Evolutionary conservation across 345 rosid species (phyloP), one percentile per base, ranked within the genome.

Genomic region (Aethionema arabicum): DNA sequence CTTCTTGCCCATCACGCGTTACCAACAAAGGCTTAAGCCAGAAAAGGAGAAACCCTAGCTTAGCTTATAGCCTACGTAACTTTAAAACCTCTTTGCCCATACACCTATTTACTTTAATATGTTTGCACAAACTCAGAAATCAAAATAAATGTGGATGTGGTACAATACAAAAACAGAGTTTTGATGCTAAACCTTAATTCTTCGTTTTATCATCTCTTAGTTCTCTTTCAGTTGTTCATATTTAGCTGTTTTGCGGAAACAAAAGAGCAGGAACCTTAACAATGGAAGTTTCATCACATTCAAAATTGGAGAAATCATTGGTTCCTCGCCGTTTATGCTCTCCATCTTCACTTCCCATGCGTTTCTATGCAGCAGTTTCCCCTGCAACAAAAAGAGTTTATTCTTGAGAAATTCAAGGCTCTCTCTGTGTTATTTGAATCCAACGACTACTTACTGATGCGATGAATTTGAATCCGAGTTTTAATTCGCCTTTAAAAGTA

Each of bases 381-480:
- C 67, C 95, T 83, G 80, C 66, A 56, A 59, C 49, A 36, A 35
- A 4, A 15, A 38, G 21, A 31, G 4, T 13, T 36, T 16, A 21
- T 33, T 27, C 52, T 48, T 67, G 8, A 50, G n/a, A 9, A 12
- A 38, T n/a, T 10, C 3, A 5, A 65, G 15, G 30, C 12, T 46
- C 1, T 37, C 14, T 31, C 1, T 37, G 30, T 31, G 32, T 41
- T 51, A 63, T 9, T 27, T n/a, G n/a, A n/a, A n/a, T n/a, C n/a
- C 37, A 4, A 33, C 4, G 37, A 33, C 4, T 33, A 33, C 82
- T 70, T 65, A 84, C 97, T n/a, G 74, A 52, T 7, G 75, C 59
- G 7, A 66, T 57, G 85, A 93, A 90, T 61, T 70, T 90, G 63
- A 90, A 72, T 8, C 92, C 95, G 47, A 87, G 58, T 72, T 77